phyloP scores from a whole-genome alignment of 202 grass and related monocot genomes.

The Brachypodium distachyon region DNA sequence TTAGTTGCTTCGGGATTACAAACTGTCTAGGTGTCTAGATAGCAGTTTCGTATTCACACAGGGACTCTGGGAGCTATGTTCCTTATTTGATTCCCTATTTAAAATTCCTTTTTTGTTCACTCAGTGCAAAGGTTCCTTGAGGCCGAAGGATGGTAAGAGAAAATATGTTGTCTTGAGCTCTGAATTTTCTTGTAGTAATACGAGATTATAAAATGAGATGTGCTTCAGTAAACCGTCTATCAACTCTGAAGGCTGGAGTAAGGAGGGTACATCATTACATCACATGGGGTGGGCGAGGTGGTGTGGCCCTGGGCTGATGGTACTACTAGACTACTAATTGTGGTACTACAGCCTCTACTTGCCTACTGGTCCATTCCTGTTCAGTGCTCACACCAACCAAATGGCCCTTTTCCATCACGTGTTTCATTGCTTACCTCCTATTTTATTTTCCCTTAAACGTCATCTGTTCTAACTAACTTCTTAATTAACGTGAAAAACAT shows the following conservation, averaged over 20 bases:
- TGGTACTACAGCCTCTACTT: background rate
- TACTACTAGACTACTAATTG: background rate
- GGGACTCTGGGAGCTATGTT: background rate
- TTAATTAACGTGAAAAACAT: background rate
- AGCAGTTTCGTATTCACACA: background rate
- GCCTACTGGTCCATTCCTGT: conserved; percentile 1
- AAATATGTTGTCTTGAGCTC: background rate
- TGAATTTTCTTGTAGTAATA: background rate
- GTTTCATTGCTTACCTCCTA: background rate
- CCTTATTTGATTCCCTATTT: background rate
- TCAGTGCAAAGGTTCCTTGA: background rate
- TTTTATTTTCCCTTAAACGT: background rate
- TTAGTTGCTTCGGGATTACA: background rate
- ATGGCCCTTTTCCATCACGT: background rate
- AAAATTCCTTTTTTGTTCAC: background rate
- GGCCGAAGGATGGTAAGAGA: background rate
- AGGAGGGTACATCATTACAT: background rate
- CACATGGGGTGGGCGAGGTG: background rate
- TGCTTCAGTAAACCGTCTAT: no score
- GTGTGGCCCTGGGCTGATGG: background rate
- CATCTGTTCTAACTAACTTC: background rate
- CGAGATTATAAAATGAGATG: background rate
- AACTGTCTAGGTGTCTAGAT: conserved; percentile 2
- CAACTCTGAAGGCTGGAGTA: background rate
- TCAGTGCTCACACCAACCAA: conserved; percentile 14